These are phyloP conservation scores for Candida anglica DNA, from an alignment of 805 yeast species.

Conservation along the genomic window DNA sequence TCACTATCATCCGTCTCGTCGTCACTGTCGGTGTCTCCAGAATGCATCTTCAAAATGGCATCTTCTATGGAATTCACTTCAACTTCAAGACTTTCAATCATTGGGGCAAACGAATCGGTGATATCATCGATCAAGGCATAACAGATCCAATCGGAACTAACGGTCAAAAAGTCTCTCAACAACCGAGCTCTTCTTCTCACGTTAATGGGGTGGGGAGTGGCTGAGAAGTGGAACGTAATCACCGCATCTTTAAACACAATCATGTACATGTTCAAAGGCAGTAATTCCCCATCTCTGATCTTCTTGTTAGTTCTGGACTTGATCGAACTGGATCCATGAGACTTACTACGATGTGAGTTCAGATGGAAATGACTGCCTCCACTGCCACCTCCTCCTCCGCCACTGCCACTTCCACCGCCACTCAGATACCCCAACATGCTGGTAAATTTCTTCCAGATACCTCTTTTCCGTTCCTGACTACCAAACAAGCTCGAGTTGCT, in stretches of 20 bases:
- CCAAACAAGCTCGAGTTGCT: constrained; percentile 15
- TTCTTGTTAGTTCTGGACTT: constrained; percentile 15
- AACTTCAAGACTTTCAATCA: constrained; percentile 89
- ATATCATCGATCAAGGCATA: constrained; percentile 95
- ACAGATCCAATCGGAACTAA: constrained; percentile 94
- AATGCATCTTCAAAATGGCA: constrained; percentile 82
- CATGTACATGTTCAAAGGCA: constrained; percentile 89
- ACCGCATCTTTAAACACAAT: constrained; percentile 90
- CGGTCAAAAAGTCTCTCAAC: constrained; percentile 83
- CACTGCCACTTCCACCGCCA: not conserved
- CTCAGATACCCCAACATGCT: not conserved
- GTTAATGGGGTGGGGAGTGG: constrained; percentile 94
- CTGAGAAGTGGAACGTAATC: constrained; percentile 87
- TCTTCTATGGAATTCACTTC: constrained; percentile 96
- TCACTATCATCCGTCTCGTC: constrained; percentile 12
- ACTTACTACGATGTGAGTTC: not conserved
- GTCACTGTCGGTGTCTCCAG: constrained; percentile 48
- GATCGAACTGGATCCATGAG: not conserved
- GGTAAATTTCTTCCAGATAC: constrained; percentile 12
- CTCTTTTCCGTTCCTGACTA: too few relatives aligned
- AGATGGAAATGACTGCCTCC: too few relatives aligned
- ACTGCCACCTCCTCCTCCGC: constrained; percentile 1
- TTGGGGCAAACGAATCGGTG: constrained; percentile 95
- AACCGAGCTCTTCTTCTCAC: constrained; percentile 91
- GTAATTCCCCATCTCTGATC: constrained; percentile 56